These are phyloP conservation scores for Lactarius sp. DNA, from an alignment of 768 basidiomycete genomes.

Conservation along the genomic window DNA sequence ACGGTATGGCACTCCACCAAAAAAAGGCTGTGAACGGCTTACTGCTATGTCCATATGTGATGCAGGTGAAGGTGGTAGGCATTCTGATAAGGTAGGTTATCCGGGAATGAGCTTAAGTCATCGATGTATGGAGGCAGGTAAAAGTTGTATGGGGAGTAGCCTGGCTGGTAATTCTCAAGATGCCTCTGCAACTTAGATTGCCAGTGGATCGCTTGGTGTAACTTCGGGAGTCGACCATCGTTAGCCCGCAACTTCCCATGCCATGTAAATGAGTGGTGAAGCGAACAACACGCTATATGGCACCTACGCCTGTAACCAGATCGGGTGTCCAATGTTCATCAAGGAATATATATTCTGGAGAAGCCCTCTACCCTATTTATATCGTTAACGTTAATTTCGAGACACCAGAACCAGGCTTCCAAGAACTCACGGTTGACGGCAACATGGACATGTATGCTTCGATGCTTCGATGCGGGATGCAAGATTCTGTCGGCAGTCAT, in stretches of 20 bases:
- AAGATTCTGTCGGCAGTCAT: conserved; percentile 58
- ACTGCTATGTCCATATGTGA: too few species aligned
- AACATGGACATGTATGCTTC: conserved; percentile 65
- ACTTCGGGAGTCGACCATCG: not conserved
- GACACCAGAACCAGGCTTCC: not conserved
- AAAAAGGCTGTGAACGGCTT: too few species aligned
- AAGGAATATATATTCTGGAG: conserved; percentile 60
- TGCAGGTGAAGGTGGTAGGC: too few species aligned
- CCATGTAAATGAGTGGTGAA: not conserved
- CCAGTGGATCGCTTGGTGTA: not conserved
- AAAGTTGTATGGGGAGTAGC: too few species aligned
- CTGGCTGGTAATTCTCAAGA: too few species aligned
- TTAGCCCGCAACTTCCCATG: not conserved
- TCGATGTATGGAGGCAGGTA: too few species aligned
- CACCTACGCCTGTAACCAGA: not conserved
- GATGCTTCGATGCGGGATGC: conserved; percentile 50
- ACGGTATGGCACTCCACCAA: too few species aligned
- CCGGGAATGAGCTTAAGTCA: too few species aligned
- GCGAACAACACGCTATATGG: not conserved
- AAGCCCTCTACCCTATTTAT: conserved; percentile 45
- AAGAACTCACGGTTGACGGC: conserved; percentile 41
- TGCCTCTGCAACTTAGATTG: too few species aligned
- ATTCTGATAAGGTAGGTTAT: too few species aligned
- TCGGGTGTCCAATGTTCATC: not conserved
- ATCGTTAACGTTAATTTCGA: conserved; percentile 1